These are phyloP conservation scores for Massarina eburnea DNA, from an alignment of 2,329 filamentous ascomycete genomes.

Conservation along the genomic window DNA sequence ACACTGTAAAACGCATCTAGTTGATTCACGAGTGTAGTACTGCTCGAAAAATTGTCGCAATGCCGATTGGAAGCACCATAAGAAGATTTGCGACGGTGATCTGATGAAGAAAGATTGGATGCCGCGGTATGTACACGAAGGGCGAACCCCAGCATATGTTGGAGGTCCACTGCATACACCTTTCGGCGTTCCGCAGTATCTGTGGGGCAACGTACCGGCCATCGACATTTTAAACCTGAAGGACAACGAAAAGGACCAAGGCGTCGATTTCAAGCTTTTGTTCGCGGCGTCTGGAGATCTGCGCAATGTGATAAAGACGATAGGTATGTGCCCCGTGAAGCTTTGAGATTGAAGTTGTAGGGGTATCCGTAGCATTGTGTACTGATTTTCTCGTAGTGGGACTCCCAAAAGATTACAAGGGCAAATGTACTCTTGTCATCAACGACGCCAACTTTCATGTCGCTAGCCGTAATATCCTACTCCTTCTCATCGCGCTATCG, in stretches of 20 bases:
- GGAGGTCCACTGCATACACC: neutral
- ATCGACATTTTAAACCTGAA: slow-evolving; percentile 42
- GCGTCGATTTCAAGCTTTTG: slow-evolving; percentile 29
- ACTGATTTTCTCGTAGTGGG: too few relatives aligned
- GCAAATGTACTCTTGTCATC: slow-evolving; percentile 29
- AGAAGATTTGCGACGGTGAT: neutral
- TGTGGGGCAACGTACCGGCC: slow-evolving; percentile 49
- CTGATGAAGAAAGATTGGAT: slow-evolving; percentile 11
- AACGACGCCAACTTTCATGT: slow-evolving; percentile 47
- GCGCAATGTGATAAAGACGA: slow-evolving; percentile 48
- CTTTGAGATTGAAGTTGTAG: too few relatives aligned
- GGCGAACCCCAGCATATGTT: slow-evolving; percentile 27
- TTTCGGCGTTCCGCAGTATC: slow-evolving; percentile 13
- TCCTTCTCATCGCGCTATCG: slow-evolving; percentile 41
- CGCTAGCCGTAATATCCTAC: slow-evolving; percentile 44
- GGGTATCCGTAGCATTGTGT: too few relatives aligned
- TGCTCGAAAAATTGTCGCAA: slow-evolving; percentile 3
- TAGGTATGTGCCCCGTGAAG: too few relatives aligned
- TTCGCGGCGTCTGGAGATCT: slow-evolving; percentile 51
- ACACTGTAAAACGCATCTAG: neutral
- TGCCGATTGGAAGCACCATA: neutral
- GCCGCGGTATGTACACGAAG: slow-evolving; percentile 31
- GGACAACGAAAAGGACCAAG: slow-evolving; percentile 31
- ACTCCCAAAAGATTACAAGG: slow-evolving; percentile 33
- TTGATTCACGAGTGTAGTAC: neutral